Conservation (phyloP, 1,284 basidiomycete genomes). For the Ceratobasidium sp. region DNA sequence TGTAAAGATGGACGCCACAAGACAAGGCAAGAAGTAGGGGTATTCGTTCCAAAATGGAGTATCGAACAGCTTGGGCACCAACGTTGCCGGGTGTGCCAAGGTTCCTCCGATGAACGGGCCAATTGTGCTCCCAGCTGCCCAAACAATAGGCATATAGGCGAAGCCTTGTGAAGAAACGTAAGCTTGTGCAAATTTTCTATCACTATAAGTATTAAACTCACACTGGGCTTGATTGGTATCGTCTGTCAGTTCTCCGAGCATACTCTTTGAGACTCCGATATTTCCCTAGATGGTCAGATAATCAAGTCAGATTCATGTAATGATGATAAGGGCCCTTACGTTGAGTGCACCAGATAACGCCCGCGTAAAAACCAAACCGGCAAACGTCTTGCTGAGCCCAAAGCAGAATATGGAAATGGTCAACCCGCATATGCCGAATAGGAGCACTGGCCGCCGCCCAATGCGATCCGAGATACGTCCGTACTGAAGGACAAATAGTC, state of each 20-base stretch:
- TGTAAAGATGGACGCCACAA: slow-evolving; percentile 22
- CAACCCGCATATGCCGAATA: slow-evolving; percentile 44
- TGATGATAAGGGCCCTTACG: slow-evolving; percentile 4
- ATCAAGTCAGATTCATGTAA: neutral
- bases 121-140: slow-evolving; percentile 39
- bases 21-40: slow-evolving; percentile 43
- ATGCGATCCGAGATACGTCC: slow-evolving; percentile 45
- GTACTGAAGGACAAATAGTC: slow-evolving; percentile 45
- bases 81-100: slow-evolving; percentile 40
- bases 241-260: slow-evolving; percentile 44
- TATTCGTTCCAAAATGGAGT: slow-evolving; percentile 40
- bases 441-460: slow-evolving; percentile 45
- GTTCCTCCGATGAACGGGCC: slow-evolving; percentile 41
- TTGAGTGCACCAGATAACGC: slow-evolving; percentile 44
- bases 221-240: slow-evolving; percentile 44
- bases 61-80: slow-evolving; percentile 39
- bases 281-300: slow-evolving; percentile 39
- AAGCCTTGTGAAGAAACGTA: slow-evolving; percentile 34
- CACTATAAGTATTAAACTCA: neutral
- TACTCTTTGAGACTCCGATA: slow-evolving; percentile 45
- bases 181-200: neutral
- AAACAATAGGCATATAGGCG: slow-evolving; percentile 42
- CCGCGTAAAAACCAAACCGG: slow-evolving; percentile 43
- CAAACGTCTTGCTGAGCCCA: slow-evolving; percentile 44
- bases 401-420: slow-evolving; percentile 42